Percentiles rank a stretch among this genome's conserved stretches.
These are phyloP conservation scores for Soucietia sequanensis DNA, from an alignment of 805 yeast genomes.

Conservation along the genomic window DNA sequence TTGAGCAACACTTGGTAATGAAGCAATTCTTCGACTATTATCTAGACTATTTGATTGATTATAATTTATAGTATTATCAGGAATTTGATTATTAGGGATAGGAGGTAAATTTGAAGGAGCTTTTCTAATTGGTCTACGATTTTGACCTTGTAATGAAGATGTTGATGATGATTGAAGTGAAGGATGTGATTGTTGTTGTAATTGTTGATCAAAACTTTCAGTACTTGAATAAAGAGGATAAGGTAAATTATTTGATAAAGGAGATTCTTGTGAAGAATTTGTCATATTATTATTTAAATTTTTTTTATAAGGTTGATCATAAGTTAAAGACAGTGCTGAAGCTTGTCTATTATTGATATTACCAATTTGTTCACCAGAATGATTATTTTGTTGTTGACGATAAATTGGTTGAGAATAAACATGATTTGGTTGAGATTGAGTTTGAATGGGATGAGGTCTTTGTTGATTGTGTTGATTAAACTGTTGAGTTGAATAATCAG, in stretches of 20 bases:
- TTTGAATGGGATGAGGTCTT: constrained; percentile 1
- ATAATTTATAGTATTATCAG: too few species aligned
- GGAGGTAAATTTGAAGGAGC: too few species aligned
- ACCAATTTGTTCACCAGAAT: constrained; percentile 5
- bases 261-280: too few species aligned
- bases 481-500: background rate
- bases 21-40: constrained; percentile 26
- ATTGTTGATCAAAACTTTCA: background rate
- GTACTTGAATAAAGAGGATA: background rate
- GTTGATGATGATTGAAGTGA: constrained; percentile 9
- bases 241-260: background rate
- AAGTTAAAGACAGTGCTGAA: constrained; percentile 7
- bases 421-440: background rate
- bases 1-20: constrained; percentile 24
- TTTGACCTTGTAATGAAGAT: constrained; percentile 1
- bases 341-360: background rate
- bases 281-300: too few species aligned
- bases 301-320: background rate
- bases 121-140: constrained; percentile 11
- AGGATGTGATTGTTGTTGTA: constrained; percentile 10
- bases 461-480: constrained; percentile 1
- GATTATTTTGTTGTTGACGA: constrained; percentile 5
- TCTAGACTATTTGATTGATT: constrained; percentile 12
- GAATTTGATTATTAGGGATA: too few species aligned
- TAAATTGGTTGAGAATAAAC: background rate